A percentile compares a stretch with the other conserved stretches of the same genome.
These are phyloP conservation scores for Anacardium occidentale DNA, from an alignment of 345 rosid genomes.

Conservation along the genomic window DNA sequence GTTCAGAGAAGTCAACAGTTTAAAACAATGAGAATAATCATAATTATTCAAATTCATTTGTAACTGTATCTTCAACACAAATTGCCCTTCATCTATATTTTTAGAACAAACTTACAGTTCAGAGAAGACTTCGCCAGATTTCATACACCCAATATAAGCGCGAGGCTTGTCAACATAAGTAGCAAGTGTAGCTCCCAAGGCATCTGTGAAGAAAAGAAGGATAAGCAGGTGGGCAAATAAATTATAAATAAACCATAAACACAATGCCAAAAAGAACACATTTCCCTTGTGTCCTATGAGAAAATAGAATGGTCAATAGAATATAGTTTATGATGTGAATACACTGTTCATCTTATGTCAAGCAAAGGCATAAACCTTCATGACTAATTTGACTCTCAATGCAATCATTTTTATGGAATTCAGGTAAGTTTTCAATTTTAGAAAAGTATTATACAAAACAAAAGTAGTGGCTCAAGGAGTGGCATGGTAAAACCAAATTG, in stretches of 20 bases:
- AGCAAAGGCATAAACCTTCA: background rate
- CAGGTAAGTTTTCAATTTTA: background rate
- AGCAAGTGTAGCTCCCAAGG: constrained; percentile 71
- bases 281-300: background rate
- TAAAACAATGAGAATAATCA: constrained; percentile 15
- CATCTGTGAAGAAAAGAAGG: constrained; percentile 39
- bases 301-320: background rate
- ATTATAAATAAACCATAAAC: background rate
- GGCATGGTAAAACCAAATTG: background rate
- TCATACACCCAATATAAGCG: constrained; percentile 85
- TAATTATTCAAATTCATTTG: constrained; percentile 19
- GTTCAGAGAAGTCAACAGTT: constrained; percentile 15
- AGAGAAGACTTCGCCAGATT: constrained; percentile 73
- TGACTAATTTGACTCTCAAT: background rate
- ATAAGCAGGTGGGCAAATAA: background rate
- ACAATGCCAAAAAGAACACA: background rate
- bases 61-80: background rate
- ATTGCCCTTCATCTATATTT: background rate
- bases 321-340: background rate
- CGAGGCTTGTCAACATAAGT: constrained; percentile 58
- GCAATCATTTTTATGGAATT: background rate
- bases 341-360: background rate
- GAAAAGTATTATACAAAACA: background rate
- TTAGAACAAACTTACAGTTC: constrained; percentile 56
- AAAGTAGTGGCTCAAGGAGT: background rate